phyloP scores from a whole-genome alignment of 768 basidiomycete species.

The Candolleomyces efflorescens region DNA sequence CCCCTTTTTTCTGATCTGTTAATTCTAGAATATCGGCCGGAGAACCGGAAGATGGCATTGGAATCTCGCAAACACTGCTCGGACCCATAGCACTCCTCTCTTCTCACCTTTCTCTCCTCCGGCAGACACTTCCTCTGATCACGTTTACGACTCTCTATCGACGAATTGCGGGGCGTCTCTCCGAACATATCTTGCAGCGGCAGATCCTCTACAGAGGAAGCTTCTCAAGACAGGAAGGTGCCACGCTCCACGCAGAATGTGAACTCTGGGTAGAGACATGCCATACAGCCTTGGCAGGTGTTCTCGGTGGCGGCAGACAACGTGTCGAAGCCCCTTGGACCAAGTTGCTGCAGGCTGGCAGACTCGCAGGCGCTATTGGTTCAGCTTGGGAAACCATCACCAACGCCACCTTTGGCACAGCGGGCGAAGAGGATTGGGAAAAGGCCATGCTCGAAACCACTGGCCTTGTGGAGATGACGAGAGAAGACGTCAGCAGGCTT shows the following conservation, averaged over 20 bases:
- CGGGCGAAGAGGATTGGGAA: slow-evolving; percentile 52
- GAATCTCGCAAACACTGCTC: slow-evolving; percentile 66
- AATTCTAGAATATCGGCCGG: not conserved
- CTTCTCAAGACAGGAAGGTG: slow-evolving; percentile 58
- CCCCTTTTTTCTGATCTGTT: not conserved
- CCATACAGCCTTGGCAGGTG: slow-evolving; percentile 48
- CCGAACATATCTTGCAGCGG: slow-evolving; percentile 79
- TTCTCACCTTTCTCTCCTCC: slow-evolving; percentile 69
- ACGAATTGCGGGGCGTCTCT: slow-evolving; percentile 61
- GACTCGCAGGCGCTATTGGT: slow-evolving; percentile 60
- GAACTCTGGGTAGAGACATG: slow-evolving; percentile 83
- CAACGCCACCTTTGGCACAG: slow-evolving; percentile 44
- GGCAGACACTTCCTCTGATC: slow-evolving; percentile 54
- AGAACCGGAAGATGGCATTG: slow-evolving; percentile 5
- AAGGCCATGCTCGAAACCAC: slow-evolving; percentile 44
- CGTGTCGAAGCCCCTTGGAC: slow-evolving; percentile 77
- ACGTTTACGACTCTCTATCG: slow-evolving; percentile 67
- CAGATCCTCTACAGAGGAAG: slow-evolving; percentile 76
- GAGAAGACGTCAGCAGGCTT: slow-evolving; percentile 57
- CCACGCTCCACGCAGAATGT: slow-evolving; percentile 63
- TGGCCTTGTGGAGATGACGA: slow-evolving; percentile 57
- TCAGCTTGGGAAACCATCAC: slow-evolving; percentile 45
- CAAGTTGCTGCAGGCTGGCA: slow-evolving; percentile 63
- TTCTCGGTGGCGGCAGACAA: slow-evolving; percentile 39
- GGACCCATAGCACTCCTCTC: slow-evolving; percentile 77